Conservation (phyloP, 1,139 yeast species). For the Entelexis paramagnoliae region DNA sequence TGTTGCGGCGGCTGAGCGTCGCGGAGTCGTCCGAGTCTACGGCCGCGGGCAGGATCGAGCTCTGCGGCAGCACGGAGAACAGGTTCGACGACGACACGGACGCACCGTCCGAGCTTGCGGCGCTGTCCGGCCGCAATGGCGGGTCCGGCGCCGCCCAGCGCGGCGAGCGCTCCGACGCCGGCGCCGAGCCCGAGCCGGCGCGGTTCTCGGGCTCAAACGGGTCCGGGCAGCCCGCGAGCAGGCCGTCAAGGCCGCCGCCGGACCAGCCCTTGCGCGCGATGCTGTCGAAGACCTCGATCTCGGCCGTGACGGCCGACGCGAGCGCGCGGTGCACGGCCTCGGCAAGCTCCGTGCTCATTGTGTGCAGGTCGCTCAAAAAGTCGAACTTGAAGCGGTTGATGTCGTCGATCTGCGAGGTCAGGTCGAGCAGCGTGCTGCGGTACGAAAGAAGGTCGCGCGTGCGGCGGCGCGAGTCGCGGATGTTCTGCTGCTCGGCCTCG, state of each 20-base stretch:
- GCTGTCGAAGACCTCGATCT: slow-evolving; percentile 69
- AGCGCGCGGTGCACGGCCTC: slow-evolving; percentile 44
- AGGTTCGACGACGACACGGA: slow-evolving; percentile 17
- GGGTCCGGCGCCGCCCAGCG: no score
- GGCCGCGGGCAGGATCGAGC: slow-evolving; percentile 24
- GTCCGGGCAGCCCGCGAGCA: slow-evolving; percentile 39
- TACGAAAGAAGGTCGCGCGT: slow-evolving; percentile 50
- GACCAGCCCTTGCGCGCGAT: slow-evolving; percentile 79
- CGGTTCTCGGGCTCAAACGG: slow-evolving; percentile 31
- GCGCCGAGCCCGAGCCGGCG: no score
- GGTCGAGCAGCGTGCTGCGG: slow-evolving; percentile 51
- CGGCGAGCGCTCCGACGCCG: no score
- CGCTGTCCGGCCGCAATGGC: no score
- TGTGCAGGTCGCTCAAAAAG: slow-evolving; percentile 52
- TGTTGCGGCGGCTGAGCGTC: slow-evolving; percentile 4
- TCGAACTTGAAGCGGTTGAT: slow-evolving; percentile 67
- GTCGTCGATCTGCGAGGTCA: slow-evolving; percentile 68
- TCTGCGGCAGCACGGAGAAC: slow-evolving; percentile 26
- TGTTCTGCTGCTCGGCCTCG: slow-evolving; percentile 44
- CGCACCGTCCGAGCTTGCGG: background rate
- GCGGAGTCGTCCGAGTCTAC: background rate
- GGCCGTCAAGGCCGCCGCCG: slow-evolving; percentile 71
- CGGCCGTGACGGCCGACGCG: slow-evolving; percentile 63
- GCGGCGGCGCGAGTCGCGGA: slow-evolving; percentile 39
- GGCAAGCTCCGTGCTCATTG: slow-evolving; percentile 52